Base-by-base conservation (phyloP, 2,329 filamentous ascomycete species). In the Moelleriella libera region DNA sequence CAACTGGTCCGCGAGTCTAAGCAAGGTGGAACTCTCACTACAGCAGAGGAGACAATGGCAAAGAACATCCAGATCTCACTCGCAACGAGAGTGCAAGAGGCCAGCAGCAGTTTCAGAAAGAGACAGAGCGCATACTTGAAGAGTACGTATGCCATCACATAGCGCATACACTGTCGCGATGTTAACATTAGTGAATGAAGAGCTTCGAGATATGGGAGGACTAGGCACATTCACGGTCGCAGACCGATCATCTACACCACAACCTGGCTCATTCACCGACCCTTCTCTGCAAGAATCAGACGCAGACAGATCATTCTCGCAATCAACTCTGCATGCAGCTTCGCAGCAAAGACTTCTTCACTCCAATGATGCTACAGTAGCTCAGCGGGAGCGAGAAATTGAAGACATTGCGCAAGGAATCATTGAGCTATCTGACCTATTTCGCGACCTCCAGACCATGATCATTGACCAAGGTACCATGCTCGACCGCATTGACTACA, bases 321-420 rank as follows among this genome's bases (percentile, higher is more conserved):
- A 96, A 64, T 85, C 84, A 0, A 88, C 90, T 0, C 75, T 97
- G 2, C 83, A 89, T 60, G 85, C 88, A 56, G 86, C 87, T 1
- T 75, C 76, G 34, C 78, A 85, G 47, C 76, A 80, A 58, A 76
- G 76, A 54, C 74, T 78, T 48, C 68, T 85, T 31, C 78, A 82
- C 49, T 83, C 82, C 49, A 88, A 94, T 59, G 90, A 97, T 60
- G 74, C 82, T 3, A 80, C 80, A 39, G 97, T 98, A 56, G 78
- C 83, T 51, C 92, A 97, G 63, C 85, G 92, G 53, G 92, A 98
- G 66, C 82, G 85, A 41, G 92, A 97, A 65, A 98, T 98, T 58
- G 94, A 94, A 60, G 89, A 96, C 57, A 98, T 98, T 53, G 92
- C 92, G 2, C 89, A 96, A 62, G 90, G 92, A 49, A 97, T 98